Conservation (phyloP, 495 filamentous ascomycete species). For the Penicilliopsis zonata region DNA sequence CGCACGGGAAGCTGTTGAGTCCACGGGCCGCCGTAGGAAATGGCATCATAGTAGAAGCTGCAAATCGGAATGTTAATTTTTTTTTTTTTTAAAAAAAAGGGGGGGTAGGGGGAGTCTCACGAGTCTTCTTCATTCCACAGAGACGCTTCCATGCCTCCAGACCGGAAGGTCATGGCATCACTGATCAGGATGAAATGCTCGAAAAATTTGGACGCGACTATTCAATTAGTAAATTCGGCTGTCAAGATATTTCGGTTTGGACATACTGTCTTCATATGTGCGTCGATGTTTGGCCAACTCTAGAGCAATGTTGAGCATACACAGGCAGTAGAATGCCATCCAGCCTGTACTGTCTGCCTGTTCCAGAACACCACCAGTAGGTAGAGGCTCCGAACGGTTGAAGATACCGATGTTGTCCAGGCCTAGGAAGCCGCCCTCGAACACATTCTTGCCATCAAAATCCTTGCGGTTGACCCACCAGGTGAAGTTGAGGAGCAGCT, state of each 20-base stretch:
- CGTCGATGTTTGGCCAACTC: conserved; percentile 90
- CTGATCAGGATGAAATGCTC: conserved; percentile 97
- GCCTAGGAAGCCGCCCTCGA: conserved; percentile 93
- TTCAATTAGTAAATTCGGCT: background rate
- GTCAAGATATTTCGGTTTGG: too few relatives aligned
- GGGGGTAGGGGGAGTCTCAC: conserved; percentile 11
- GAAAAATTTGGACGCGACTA: conserved; percentile 91
- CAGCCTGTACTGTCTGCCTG: conserved; percentile 96
- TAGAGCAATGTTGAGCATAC: conserved; percentile 92
- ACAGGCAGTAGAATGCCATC: conserved; percentile 95
- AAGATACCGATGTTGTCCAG: conserved; percentile 95
- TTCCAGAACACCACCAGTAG: conserved; percentile 84
- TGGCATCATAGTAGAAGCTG: conserved; percentile 94
- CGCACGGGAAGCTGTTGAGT: conserved; percentile 83
- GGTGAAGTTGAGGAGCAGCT: conserved; percentile 89
- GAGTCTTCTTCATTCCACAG: conserved; percentile 92
- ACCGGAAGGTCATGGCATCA: conserved; percentile 90
- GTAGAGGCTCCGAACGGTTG: conserved; percentile 93
- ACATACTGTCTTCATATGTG: conserved; percentile 80
- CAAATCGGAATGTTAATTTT: conserved; percentile 3
- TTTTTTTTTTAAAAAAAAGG: background rate
- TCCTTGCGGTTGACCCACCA: conserved; percentile 99
- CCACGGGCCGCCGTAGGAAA: conserved; percentile 87
- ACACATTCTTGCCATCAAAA: conserved; percentile 85
- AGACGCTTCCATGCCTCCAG: conserved; percentile 66